Conservation (phyloP, 1,284 basidiomycete species). For the Cutaneotrichosporon dermatis region DNA sequence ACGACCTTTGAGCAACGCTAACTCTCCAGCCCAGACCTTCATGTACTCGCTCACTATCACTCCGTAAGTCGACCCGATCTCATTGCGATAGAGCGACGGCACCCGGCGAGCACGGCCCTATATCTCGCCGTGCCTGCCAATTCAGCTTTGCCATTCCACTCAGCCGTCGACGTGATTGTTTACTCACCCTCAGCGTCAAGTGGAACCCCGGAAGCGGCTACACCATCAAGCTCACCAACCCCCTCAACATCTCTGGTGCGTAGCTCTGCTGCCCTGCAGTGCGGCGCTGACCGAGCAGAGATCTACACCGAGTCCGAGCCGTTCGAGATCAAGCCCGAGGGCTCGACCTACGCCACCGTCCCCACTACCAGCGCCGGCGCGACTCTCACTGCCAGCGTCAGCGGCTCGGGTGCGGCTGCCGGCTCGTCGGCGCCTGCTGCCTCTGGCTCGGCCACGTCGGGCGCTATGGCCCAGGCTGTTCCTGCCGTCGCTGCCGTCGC, state of each 20-base stretch:
- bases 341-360: constrained; percentile 58
- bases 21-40: constrained; percentile 3
- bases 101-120: too few species aligned
- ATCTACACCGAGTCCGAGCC: constrained; percentile 59
- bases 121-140: too few species aligned
- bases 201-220: constrained; percentile 51
- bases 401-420: background rate
- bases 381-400: background rate
- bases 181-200: background rate
- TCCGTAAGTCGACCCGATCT: background rate
- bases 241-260: constrained; percentile 58
- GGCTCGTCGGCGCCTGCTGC: background rate
- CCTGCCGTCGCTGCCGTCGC: constrained; percentile 7
- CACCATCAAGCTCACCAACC: constrained; percentile 58
- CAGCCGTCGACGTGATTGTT: background rate
- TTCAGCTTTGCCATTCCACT: too few species aligned
- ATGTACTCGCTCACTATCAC: background rate
- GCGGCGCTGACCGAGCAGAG: constrained; percentile 44
- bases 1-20: background rate
- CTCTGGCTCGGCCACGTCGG: background rate
- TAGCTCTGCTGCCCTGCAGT: background rate
- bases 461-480: background rate
- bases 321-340: constrained; percentile 64
- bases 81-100: too few species aligned
- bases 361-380: background rate